Base-by-base conservation (phyloP, 768 basidiomycete species). In the Suillus sp. region DNA sequence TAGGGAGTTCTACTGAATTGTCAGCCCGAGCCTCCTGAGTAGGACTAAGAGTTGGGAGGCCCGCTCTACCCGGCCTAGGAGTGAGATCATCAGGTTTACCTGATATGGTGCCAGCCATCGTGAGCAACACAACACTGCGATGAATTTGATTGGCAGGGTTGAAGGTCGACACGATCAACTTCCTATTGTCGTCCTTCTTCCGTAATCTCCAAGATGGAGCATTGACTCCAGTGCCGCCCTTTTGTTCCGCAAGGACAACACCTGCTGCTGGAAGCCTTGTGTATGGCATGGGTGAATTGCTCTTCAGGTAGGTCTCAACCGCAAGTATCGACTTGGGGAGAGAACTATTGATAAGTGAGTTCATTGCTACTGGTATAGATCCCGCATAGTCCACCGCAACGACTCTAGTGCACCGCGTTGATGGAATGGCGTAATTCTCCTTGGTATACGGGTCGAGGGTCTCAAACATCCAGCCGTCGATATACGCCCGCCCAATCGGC, bases 381-480 rank as follows among this genome's bases (percentile, higher is more conserved):
- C 94, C 96, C 10, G 89, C 88, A 70, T 89, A 94, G 74, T 98
- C 96, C 63, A 95, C 83, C 1, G 92, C 90, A 3, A 92, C 86
- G 45, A 96, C 80, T 62, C 92, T 83, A 50, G 91, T 95, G 74
- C 93, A 96, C 54, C 91, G 78, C 43, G 95, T 93, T 4, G 95
- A 97, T 1, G 96, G 97, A 51, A 99, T 96, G 14, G 93, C 85
- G 71, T 95, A 96, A 66, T 93, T 94, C 75, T 96, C 95, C 64
- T 89, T 89, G 27, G 93, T 91, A 68, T 98, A 98, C 0, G 96
- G 95, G 71, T 99, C 96, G 54, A 99, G 84, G 4, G 96, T 98
- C 79, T 99, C 95, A 69, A 97, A 77, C 37, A 96, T 87, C 97
- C 97, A 99, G 2, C 92, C 96, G 70, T 98, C 95, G 7, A 99